Base-by-base conservation (phyloP, 148 eudicot genomes). In the Camellia japonica region DNA sequence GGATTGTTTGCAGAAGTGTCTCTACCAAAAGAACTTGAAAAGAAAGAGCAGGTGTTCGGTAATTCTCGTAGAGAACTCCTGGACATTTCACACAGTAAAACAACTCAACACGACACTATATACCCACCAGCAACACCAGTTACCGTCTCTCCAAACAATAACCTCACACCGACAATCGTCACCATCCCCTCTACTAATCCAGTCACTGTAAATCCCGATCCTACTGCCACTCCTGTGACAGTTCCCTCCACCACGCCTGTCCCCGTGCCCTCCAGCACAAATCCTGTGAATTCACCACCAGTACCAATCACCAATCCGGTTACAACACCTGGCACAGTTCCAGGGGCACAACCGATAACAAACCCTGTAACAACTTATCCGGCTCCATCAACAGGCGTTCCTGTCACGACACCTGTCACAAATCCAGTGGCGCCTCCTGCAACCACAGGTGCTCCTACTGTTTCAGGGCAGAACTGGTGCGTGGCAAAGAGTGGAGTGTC, bases 401-500 rank as follows among this genome's bases (percentile, higher is more conserved):
- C 94, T 1, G 72, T 68, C 12, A 82, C 85, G 6, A 86, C 80
- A 15, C 89, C 93, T 0, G 83, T 79, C 12, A 76, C 86, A 3
- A 85, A 69, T 14, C 87, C 86, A 0, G 84, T 55, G 11, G 74
- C 73, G 0, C 18, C 85, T 46, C 80, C 84, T 5, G 78, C 83
- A 16, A 20, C 79, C 19, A 79, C 85, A 0, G 66, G 85, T 15
- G 79, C 70, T 70, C 90, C 90, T 0, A 63, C 82, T n/a, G 64
- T 52, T 55, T 30, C 85, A 6, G 98, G 97, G 60, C 95, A 92
- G 82, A 85, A 87, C 46, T 96, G 98, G 99, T 96, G 99, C 64
- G 82, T 96, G 41, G 99, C 94, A 0, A 89, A 82, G 82, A 79
- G 77, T 20, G 99, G 99, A 5, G 88, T 84, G 1, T 38, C 81